Conservation (phyloP, 1,139 yeast species). For the Candida sojae region DNA sequence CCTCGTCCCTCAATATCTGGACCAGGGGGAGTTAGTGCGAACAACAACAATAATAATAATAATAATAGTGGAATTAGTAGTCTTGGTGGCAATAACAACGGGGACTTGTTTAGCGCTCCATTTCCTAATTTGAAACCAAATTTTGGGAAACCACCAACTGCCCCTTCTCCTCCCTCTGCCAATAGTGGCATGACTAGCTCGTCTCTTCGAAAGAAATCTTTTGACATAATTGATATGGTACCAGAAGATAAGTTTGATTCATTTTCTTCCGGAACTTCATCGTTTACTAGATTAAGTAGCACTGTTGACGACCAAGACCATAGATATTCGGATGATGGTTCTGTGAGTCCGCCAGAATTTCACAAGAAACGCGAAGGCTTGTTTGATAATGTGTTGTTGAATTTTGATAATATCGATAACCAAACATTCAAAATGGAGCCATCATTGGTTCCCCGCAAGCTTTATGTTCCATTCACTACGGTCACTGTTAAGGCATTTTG, state of each 20-base stretch:
- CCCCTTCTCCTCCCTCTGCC: neutral
- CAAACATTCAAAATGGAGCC: conserved; percentile 52
- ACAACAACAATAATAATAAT: neutral
- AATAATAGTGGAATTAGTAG: neutral
- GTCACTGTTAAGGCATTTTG: conserved; percentile 63
- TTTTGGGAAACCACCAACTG: conserved; percentile 7
- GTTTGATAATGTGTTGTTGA: conserved; percentile 33
- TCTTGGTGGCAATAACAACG: conserved; percentile 2
- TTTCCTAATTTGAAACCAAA: conserved; percentile 24
- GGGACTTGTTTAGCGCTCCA: conserved; percentile 21
- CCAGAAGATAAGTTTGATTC: conserved; percentile 10
- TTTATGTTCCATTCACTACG: conserved; percentile 68
- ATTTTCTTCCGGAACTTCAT: conserved; percentile 16
- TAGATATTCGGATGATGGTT: conserved; percentile 3
- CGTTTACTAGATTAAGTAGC: conserved; percentile 9
- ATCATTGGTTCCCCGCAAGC: conserved; percentile 61
- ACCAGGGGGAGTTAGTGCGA: conserved; percentile 18
- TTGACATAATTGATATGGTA: conserved; percentile 2
- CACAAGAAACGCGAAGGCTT: conserved; percentile 9
- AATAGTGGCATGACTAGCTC: neutral
- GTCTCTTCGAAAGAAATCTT: conserved; percentile 4
- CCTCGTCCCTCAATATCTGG: conserved; percentile 49
- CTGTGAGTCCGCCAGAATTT: conserved; percentile 2
- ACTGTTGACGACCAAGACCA: conserved; percentile 1
- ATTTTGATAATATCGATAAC: conserved; percentile 38